phyloP scores from a whole-genome alignment of 306 rosid species.

The Trifolium fragiferum region DNA sequence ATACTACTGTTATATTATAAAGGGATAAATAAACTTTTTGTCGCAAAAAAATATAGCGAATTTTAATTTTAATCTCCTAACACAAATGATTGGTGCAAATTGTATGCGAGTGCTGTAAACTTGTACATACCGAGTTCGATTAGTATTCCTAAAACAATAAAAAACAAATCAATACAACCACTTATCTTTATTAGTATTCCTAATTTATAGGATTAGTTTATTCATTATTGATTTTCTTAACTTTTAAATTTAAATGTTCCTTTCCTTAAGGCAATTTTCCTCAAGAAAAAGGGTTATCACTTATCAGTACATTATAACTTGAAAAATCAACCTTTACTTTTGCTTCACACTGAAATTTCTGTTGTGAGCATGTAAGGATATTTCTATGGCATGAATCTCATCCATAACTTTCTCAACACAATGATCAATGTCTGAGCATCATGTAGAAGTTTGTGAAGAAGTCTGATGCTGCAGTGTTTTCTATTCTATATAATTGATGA shows the following conservation, averaged over 20 bases:
- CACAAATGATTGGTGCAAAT: too few species aligned
- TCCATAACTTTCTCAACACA: too few species aligned
- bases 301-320: too few species aligned
- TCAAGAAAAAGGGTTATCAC: slow-evolving; percentile 2
- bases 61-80: too few species aligned
- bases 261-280: not conserved
- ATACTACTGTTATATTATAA: not conserved
- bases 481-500: not conserved
- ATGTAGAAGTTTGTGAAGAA: not conserved
- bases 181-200: not conserved
- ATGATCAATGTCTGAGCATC: too few species aligned
- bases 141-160: too few species aligned
- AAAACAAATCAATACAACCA: not conserved
- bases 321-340: too few species aligned
- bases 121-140: too few species aligned
- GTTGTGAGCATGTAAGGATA: not conserved
- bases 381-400: not conserved
- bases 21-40: too few species aligned
- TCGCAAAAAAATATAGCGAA: too few species aligned
- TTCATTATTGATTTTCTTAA: not conserved
- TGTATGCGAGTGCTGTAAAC: too few species aligned
- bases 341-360: not conserved
- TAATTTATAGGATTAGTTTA: not conserved
- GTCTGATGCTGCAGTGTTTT: not conserved
- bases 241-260: not conserved